Base-by-base conservation (phyloP, 495 filamentous ascomycete species). In the Daldinia grandis region DNA sequence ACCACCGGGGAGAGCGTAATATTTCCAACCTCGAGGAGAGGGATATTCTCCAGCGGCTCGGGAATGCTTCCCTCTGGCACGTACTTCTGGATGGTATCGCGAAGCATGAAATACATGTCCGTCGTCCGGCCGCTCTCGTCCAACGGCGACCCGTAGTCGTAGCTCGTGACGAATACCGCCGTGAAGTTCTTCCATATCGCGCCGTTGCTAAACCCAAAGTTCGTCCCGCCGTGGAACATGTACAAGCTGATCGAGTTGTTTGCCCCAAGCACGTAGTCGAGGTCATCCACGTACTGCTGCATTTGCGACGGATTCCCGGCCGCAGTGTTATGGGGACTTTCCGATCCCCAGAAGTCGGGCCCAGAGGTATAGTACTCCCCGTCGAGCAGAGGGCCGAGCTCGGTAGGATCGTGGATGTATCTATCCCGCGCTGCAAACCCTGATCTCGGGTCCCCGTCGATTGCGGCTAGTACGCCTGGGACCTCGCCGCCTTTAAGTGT, bases 171-270 rank as follows among this genome's bases (percentile, higher is more conserved):
- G 8, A 83, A 78, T 15, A 68, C 71, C 4, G 78, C 76, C 28
- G 78, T 68, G 10, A 72, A 62, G 50, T 79, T 75, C 47, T 72
- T 73, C 81, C 81, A 84, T 1, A 81, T 67, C 17, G 81, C 80
- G 19, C 83, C 83, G 58, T 82, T 83, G 25, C 77, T 68, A 63
- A 82, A 83, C 0, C 78, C 83, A 57, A 81, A 85, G 38, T 83
- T 84, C 0, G 80, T 84, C 1, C 81, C 81, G 9, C 82, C 82
- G 64, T 85, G 83, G 51, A 84, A 82, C 83, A 84, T 85, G 62
- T 83, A 84, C 25, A 84, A 42, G 64, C 76, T 84, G 58, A 85
- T 82, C 8, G 80, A 82, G 17, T 75, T 76, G 24, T 79, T 77
- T 27, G 78, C 77, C 5, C 68, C 70, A 19, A 85, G 76, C 50